Percentiles rank a stretch among this genome's conserved stretches.
phyloP scores from a whole-genome alignment of 73 alveolate species.

The Durusdinium trenchii region DNA sequence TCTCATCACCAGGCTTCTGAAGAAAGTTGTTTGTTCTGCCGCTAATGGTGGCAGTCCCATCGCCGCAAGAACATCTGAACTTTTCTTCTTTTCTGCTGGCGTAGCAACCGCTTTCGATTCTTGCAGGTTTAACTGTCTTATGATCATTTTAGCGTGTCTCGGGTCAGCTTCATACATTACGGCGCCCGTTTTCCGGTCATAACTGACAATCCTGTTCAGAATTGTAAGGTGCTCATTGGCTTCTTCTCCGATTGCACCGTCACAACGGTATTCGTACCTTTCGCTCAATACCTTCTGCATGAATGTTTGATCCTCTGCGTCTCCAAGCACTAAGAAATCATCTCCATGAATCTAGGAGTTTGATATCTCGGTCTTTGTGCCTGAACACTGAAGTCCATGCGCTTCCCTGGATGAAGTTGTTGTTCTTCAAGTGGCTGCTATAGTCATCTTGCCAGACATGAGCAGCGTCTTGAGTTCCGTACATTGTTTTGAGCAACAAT shows the following conservation, averaged over 20 bases:
- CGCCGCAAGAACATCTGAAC: slow-evolving; percentile 3
- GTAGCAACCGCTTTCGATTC: neutral
- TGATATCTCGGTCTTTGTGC: neutral
- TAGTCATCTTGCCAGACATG: neutral
- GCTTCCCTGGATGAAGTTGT: neutral
- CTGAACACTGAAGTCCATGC: neutral
- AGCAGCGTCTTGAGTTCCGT: slow-evolving; percentile 6
- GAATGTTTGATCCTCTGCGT: neutral
- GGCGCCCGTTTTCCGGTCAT: neutral
- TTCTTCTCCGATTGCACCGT: neutral
- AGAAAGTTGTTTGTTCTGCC: slow-evolving; percentile 1
- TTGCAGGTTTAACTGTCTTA: neutral
- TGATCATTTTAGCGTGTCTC: slow-evolving; percentile 25
- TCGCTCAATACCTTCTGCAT: neutral
- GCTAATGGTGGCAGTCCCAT: neutral
- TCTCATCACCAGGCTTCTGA: slow-evolving; percentile 32
- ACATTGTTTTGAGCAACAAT: neutral
- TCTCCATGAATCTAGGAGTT: neutral
- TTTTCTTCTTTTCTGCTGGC: neutral
- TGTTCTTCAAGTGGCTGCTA: neutral
- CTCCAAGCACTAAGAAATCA: neutral
- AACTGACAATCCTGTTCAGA: slow-evolving; percentile 22
- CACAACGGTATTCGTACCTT: slow-evolving; percentile 28
- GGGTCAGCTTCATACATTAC: slow-evolving; percentile 50
- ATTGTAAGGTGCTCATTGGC: neutral